phyloP scores from a whole-genome alignment of 495 filamentous ascomycete species.

The Lasiosphaeria miniovina region DNA sequence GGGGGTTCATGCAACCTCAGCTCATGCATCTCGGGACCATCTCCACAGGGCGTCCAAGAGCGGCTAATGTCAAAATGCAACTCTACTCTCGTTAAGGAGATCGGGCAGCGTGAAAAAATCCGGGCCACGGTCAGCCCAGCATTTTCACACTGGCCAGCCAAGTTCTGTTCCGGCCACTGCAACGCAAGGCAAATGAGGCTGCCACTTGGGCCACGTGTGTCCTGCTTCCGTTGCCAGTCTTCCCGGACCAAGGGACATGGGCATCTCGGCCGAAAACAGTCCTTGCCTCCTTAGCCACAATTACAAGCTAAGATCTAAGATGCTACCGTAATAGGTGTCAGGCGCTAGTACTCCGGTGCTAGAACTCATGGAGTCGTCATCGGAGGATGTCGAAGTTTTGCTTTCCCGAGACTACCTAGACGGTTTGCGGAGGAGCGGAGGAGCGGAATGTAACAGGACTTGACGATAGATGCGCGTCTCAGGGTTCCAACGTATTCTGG shows the following conservation, averaged over 20 bases:
- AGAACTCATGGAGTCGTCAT: background rate
- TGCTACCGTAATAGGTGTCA: no score
- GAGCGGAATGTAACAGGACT: conserved; percentile 20
- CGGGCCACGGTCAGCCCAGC: background rate
- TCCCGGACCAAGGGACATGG: background rate
- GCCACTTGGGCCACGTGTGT: no score
- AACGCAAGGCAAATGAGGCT: no score
- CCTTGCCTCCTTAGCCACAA: no score
- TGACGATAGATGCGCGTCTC: no score
- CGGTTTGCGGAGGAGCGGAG: background rate
- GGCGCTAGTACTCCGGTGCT: background rate
- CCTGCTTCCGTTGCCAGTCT: no score
- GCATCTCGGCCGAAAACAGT: background rate
- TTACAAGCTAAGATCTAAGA: no score
- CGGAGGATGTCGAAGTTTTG: background rate
- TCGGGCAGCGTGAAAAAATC: background rate
- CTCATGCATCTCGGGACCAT: background rate
- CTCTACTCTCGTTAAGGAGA: background rate
- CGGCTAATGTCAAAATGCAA: conserved; percentile 1
- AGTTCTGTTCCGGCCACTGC: no score
- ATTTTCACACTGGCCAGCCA: background rate
- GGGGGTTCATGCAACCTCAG: background rate
- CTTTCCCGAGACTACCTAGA: background rate
- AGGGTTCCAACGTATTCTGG: conserved; percentile 7
- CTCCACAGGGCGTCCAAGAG: background rate